These are phyloP conservation scores for Sorghum bicolor DNA, from an alignment of 176 grass and related monocot species.

Conservation along the genomic window Sorghum_bicolor_NCBIv3 NC_012878.2:54558501-54559000, in stretches of 20 bases:
- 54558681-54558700: constrained; percentile 96
- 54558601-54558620: constrained; percentile 75
- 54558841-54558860: constrained; percentile 41
- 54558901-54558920: constrained; percentile 69
- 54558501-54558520: constrained; percentile 87
- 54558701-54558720: constrained; percentile 78
- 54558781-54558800: constrained; percentile 45
- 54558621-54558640: constrained; percentile 81
- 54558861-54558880: constrained; percentile 57
- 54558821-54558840: constrained; percentile 34
- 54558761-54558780: constrained; percentile 56
- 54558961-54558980: constrained; percentile 79
- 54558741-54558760: constrained; percentile 85
- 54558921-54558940: constrained; percentile 72
- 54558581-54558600: constrained; percentile 76
- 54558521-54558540: constrained; percentile 86
- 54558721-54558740: constrained; percentile 89
- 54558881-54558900: constrained; percentile 73
- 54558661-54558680: constrained; percentile 93
- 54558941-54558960: constrained; percentile 62
- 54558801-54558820: constrained; percentile 49
- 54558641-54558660: constrained; percentile 79
- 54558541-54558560: constrained; percentile 80
- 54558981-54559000: constrained; percentile 86
- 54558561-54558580: constrained; percentile 85